Evolutionary conservation across 2,329 filamentous ascomycete genomes (phyloP).

Genomic region (Colletotrichum plurivorum): DNA sequence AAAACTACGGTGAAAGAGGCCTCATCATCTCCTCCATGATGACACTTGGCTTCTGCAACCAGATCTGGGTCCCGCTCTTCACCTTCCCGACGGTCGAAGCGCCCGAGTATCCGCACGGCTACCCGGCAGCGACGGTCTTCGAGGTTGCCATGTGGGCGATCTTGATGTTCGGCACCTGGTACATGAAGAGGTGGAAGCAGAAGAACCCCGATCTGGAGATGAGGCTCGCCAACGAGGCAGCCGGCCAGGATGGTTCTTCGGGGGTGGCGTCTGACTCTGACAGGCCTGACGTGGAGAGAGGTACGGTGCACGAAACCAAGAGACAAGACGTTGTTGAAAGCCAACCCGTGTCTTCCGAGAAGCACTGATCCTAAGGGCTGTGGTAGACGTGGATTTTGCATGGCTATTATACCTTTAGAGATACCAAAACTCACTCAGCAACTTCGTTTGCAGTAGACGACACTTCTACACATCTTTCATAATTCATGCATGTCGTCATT

Average conservation of each 20-base stretch:
- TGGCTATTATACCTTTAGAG: too few species aligned
- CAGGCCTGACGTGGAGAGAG: constrained; percentile 6
- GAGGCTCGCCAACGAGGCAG: constrained; percentile 30
- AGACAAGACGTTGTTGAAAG: constrained; percentile 3
- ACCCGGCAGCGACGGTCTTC: constrained; percentile 45
- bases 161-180: constrained; percentile 46
- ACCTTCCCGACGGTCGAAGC: constrained; percentile 48
- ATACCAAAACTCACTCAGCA: too few species aligned
- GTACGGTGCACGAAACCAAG: background rate
- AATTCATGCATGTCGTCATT: too few species aligned
- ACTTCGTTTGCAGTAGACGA: too few species aligned
- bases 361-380: background rate
- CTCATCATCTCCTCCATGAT: constrained; percentile 52
- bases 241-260: background rate
- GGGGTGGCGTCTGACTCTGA: constrained; percentile 28
- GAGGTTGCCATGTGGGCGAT: constrained; percentile 47
- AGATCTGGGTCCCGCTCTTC: constrained; percentile 49
- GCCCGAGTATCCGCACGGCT: constrained; percentile 46
- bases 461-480: too few species aligned
- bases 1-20: constrained; percentile 50
- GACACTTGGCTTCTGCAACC: constrained; percentile 51
- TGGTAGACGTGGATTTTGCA: background rate
- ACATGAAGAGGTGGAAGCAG: constrained; percentile 46
- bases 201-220: constrained; percentile 43
- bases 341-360: background rate